Conservation (phyloP, 148 eudicot species). For the Pharnaceum exiguum region DNA sequence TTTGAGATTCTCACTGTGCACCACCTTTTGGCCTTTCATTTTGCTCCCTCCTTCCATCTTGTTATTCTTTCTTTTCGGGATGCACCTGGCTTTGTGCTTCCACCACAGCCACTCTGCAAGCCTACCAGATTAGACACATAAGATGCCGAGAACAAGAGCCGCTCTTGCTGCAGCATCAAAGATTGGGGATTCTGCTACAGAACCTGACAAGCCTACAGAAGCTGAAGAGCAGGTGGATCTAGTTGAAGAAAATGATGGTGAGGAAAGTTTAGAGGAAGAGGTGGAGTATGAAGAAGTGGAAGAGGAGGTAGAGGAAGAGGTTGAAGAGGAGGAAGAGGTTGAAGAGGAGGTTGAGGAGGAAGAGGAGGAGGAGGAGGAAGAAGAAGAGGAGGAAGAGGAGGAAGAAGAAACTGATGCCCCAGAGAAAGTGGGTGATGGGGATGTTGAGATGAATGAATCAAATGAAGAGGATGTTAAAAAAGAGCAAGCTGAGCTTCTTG, state of each 20-base stretch:
- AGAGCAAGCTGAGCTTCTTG: constrained; percentile 74
- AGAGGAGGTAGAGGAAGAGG: constrained; percentile 66
- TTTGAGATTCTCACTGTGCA: constrained; percentile 61
- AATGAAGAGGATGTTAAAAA: constrained; percentile 39
- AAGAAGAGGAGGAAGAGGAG: constrained; percentile 49
- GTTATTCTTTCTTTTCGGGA: constrained; percentile 65
- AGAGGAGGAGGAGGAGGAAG: constrained; percentile 61
- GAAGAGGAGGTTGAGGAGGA: constrained; percentile 48
- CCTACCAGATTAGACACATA: constrained; percentile 34
- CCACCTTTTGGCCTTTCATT: constrained; percentile 58
- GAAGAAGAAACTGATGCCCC: constrained; percentile 40
- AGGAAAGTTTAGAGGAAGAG: constrained; percentile 72
- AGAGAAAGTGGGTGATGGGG: constrained; percentile 54
- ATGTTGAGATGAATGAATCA: constrained; percentile 35
- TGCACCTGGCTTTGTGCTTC: constrained; percentile 70
- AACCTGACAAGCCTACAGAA: constrained; percentile 36
- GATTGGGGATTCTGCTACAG: constrained; percentile 29
- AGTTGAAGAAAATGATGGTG: constrained; percentile 62
- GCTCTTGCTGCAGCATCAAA: constrained; percentile 38
- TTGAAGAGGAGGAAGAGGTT: constrained; percentile 49
- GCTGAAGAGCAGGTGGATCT: constrained; percentile 60
- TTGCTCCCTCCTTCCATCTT: constrained; percentile 51
- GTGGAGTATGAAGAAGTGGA: constrained; percentile 72
- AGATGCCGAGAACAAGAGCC: constrained; percentile 83
- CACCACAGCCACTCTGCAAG: constrained; percentile 63